Evolutionary conservation across 176 grass and related monocot genomes (phyloP), one percentile per base, ranked within the genome.

Genomic region (Musa schizocarpa): DNA sequence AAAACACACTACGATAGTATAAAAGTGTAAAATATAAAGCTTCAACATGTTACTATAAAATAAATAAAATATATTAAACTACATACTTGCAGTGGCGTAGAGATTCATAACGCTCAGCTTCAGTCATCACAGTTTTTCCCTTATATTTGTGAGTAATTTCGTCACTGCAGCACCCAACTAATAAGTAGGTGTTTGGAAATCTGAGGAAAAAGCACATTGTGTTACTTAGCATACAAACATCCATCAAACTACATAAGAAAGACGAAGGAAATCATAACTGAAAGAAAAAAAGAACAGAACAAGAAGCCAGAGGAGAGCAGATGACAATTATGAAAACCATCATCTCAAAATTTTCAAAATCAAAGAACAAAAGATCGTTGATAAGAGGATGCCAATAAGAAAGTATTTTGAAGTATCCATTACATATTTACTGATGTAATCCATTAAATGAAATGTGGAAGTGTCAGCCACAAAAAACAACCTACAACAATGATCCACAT

Each of bases 61-160:
- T 9, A 72, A 17, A 56, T 29, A 74, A 24, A 20, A 56, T 25
- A 13, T 11, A 77, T 19, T 25, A 52, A 9, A 77, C 12, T 59
- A 65, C 75, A 52, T 77, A 77, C 75, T 77, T 77, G 75, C 75
- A 77, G 48, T 77, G 75, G 20, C 75, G 75, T 3, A 77, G 75
- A 14, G 75, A 77, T 61, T 77, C 75, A 51, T 77, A 77, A 65
- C 75, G 57, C 59, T 77, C 75, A 65, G 19, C 58, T 25, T 65
- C 75, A 9, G 61, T 77, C 75, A 77, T 77, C n/a, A 77, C 75
- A 65, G 75, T 77, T 65, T 77, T 77, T 77, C 75, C 75, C 52
- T 77, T 77, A 48, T 77, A 77, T 65, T 52, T 77, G 12, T 53
- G 61, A 65, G 75, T 77, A 22, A 77, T 77, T 77, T 77, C 75